These are phyloP conservation scores for Gossypium raimondii DNA, from an alignment of 345 rosid genomes.

Conservation along the genomic window DNA sequence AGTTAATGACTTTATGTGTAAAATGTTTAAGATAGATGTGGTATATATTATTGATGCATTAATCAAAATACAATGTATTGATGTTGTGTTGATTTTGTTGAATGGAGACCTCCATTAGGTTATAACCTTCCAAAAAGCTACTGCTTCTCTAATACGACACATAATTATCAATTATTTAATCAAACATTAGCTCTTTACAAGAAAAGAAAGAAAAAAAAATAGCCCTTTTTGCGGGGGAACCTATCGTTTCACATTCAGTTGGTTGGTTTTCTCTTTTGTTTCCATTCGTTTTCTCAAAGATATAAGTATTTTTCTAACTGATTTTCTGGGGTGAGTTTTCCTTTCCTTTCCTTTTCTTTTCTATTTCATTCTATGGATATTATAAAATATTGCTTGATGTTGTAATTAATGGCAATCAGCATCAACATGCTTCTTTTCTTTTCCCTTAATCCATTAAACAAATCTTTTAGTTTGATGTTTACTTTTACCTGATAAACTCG, in stretches of 20 bases:
- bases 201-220: background rate
- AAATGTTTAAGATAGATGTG: too few species aligned
- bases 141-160: background rate
- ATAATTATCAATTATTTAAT: background rate
- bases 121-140: background rate
- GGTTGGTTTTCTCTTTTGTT: background rate
- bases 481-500: background rate
- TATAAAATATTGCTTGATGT: too few species aligned
- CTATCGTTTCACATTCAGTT: background rate
- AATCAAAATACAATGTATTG: too few species aligned
- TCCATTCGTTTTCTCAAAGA: background rate
- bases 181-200: background rate
- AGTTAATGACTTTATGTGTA: too few species aligned
- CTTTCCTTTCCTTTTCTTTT: background rate
- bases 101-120: background rate
- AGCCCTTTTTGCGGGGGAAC: background rate
- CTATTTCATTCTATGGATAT: too few species aligned
- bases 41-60: too few species aligned
- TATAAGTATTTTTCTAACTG: too few species aligned
- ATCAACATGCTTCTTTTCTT: background rate
- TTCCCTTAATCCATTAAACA: background rate
- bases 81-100: background rate
- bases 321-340: background rate
- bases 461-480: background rate
- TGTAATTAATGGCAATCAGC: background rate